Evolutionary conservation across 2,329 filamentous ascomycete species (phyloP), one percentile per base, ranked within the genome.

Genomic region (Fusarium sp.): DNA sequence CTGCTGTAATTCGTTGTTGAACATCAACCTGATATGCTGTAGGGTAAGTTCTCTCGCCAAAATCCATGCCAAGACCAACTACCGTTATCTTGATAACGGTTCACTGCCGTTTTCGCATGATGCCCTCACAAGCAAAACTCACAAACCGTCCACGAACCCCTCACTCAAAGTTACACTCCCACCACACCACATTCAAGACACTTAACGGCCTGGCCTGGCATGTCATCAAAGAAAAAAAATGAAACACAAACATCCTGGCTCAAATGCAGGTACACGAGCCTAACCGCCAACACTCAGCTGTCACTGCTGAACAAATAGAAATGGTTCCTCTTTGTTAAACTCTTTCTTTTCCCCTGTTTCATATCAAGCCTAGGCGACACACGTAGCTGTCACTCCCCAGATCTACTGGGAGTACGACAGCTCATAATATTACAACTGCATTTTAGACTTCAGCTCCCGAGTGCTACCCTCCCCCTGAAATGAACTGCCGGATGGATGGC

Each of bases 221-320:
- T 57, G 53, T 59, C 46, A 57, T 53, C 53, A 57, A 46, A 53
- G 50, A 47, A 45, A 42, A 49, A 30, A 20, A 22, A 64, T 64
- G 58, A 56, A 68, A 71, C 67, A 55, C 29, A 40, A 34, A 29
- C 30, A 51, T 34, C 42, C n/a, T 45, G 40, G 44, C 43, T 50
- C 34, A 52, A 29, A 71, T 49, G 63, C 63, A 64, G 63, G 53
- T 59, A 63, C 67, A 71, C 53, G 18, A 55, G n/a, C 53, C 44
- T 65, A 69, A 65, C 51, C 66, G 66, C 60, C 25, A 58, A 49
- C 47, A 22, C 51, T 38, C 40, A 56, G 51, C 9, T 62, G 30
- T 52, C 34, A 46, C 61, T 47, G 6, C 9, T 20, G n/a, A 46
- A 20, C 24, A 27, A 51, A 43, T 56, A 29, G 30, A 52, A 46